A percentile compares a stretch with the other conserved stretches of the same genome.
Conservation (phyloP, 2,329 filamentous ascomycete species). For the Penicillium verrucosum region DNA sequence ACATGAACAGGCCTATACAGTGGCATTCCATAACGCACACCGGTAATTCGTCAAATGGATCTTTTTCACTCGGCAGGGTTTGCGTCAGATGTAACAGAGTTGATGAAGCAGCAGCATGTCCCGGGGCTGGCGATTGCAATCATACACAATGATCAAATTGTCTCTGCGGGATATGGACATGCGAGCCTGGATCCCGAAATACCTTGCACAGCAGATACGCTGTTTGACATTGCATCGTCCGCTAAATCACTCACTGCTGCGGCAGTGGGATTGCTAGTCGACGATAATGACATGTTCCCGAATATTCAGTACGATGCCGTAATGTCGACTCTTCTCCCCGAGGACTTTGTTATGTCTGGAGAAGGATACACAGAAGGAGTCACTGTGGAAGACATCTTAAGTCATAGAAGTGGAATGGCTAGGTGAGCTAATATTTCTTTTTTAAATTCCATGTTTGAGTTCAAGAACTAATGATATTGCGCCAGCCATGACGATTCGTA, state of each 20-base stretch:
- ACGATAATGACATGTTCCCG: not conserved
- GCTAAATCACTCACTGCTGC: constrained; percentile 29
- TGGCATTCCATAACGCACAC: not conserved
- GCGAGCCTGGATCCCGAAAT: constrained; percentile 12
- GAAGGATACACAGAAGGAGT: constrained; percentile 32
- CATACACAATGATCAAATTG: constrained; percentile 11
- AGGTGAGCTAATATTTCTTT: constrained; percentile 31
- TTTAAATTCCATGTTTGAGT: constrained; percentile 12
- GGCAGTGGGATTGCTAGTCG: constrained; percentile 36
- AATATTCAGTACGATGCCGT: not conserved
- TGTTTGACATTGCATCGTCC: constrained; percentile 26
- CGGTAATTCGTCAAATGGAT: not conserved
- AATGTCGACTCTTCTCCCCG: constrained; percentile 44
- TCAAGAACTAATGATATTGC: not conserved
- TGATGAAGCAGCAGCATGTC: not conserved
- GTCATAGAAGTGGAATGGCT: constrained; percentile 53
- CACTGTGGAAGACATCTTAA: constrained; percentile 55
- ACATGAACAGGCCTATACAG: not conserved
- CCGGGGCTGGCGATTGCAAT: constrained; percentile 13
- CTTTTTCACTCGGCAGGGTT: not conserved
- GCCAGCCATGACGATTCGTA: constrained; percentile 35
- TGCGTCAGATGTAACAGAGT: not conserved
- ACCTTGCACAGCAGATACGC: constrained; percentile 22
- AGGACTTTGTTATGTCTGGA: constrained; percentile 51
- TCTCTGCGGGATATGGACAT: constrained; percentile 19